Evolutionary conservation across 2,329 filamentous ascomycete species (phyloP), one percentile per base, ranked within the genome.

Genomic region (Lachnellula willkommii): DNA sequence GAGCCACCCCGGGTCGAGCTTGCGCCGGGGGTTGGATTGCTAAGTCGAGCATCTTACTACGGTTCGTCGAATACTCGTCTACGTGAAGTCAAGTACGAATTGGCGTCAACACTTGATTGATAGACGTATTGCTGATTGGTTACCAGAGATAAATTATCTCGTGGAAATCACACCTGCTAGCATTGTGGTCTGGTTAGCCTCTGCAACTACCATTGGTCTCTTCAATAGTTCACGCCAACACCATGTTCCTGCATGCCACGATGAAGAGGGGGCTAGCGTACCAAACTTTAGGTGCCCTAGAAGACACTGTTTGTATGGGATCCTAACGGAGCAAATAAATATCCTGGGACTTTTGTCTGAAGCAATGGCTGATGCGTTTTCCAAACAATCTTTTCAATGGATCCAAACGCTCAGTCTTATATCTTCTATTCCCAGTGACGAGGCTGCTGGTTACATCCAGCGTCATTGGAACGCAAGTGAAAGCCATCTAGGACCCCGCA

Each of bases 1-100:
- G 54, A 49, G 61, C 46, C 7, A 61, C 54, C 8, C 65, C 65
- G 32, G 62, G 59, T 24, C 60, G 57, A 22, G 57, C 56, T 48
- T 60, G 58, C n/a, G 55, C 53, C 20, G 65, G 61, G 45, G 67
- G 66, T 53, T 68, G 67, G 46, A 68, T 63, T 42, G 62, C 64
- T 15, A 69, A 50, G 40, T 50, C 56, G 12, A 66, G 53, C 64
- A 63, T 60, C 58, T 46, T 56, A 17, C 32, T 45, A 20, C 20
- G 22, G n/a, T 20, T 45, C 42, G 37, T 17, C 17, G 37, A 26
- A 20, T 24, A 45, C 42, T 45, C 8, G 42, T 45, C 1, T 24
- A 22, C 17, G 12, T 17, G 8, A 22, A 45, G 8, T 20, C n/a
- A 14, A 15, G 11, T 45, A 3, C 15, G 42, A 24, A 12, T 45